Base-by-base conservation (phyloP, 228 moss, liverwort and hornwort genomes). In the Sphagnum magellanicum region DNA sequence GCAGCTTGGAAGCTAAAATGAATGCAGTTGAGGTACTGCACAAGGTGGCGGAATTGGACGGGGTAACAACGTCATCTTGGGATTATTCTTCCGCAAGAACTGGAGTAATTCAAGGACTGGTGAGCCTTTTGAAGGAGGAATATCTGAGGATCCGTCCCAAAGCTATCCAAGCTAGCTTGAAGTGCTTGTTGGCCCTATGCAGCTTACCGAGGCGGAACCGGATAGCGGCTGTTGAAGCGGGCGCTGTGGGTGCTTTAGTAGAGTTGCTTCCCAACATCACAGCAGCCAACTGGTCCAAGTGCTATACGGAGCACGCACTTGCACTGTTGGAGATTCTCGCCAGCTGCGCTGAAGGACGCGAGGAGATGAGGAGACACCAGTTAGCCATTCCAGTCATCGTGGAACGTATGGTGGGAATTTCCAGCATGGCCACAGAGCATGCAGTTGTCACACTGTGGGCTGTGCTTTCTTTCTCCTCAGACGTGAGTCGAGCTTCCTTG, bases 401-500 rank as follows among this genome's bases (percentile, higher is more conserved):
- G 46, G 91, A 89, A 63, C 12, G 8, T 55, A 77, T 89, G 2
- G 62, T 92, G 2, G 90, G 87, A 4, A 85, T 82, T 4, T 89
- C 90, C 0, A 80, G 82, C 1, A 66, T 79, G 3, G 85, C 91
- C 4, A 92, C 89, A 0, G 95, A 95, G 72, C 89, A 89, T 50
- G 89, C 87, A 0, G 92, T 95, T 4, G 90, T 89, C 3, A 16
- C 82, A 2, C 52, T 95, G 67, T 95, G 92, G 92, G 78, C 88
- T 49, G 78, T 92, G 49, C 86, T 90, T 4, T 83, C 87, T 7
- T 91, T 80, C 64, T 87, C 92, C 0, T 84, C 85, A 13, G 90
- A 95, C 59, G 32, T 32, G 32, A 32, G 32, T 32, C 75, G 88
- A 0, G 82, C 76, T 5, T 87, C 87, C 4, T 86, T 87, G 58